phyloP scores from a whole-genome alignment of 768 basidiomycete genomes.

The Pleurotus tuoliensis region DNA sequence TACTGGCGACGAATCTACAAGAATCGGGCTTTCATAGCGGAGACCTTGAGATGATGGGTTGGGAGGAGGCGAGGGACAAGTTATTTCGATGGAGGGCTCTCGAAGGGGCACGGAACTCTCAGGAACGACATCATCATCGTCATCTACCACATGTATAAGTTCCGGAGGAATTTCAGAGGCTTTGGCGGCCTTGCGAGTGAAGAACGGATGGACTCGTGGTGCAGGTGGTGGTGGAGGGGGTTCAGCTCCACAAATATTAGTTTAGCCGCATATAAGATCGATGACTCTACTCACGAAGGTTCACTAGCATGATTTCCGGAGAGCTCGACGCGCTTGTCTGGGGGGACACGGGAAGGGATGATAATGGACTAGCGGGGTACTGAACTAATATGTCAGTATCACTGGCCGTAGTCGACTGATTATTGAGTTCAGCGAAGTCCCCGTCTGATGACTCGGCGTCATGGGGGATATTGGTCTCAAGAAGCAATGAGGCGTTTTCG shows the following conservation, averaged over 20 bases:
- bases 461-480: background rate
- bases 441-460: too few relatives aligned
- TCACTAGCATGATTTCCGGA: constrained; percentile 1
- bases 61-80: background rate
- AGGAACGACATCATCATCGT: background rate
- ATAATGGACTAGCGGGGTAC: background rate
- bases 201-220: constrained; percentile 14
- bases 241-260: background rate
- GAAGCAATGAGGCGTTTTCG: background rate
- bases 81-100: constrained; percentile 6
- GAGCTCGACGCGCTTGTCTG: background rate
- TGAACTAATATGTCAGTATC: background rate
- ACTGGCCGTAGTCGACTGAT: background rate
- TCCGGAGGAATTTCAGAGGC: background rate
- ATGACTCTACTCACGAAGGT: background rate
- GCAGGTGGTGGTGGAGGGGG: constrained; percentile 10
- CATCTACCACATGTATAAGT: background rate
- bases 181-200: constrained; percentile 6
- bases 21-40: constrained; percentile 4
- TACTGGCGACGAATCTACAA: constrained; percentile 1
- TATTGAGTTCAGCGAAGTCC: background rate
- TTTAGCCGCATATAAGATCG: background rate
- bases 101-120: background rate
- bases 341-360: too few relatives aligned
- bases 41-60: background rate